A percentile compares a stretch with the other conserved stretches of the same genome.
Evolutionary conservation across 1,139 yeast species (phyloP).

Genomic region (Lodderomyces margitis): DNA sequence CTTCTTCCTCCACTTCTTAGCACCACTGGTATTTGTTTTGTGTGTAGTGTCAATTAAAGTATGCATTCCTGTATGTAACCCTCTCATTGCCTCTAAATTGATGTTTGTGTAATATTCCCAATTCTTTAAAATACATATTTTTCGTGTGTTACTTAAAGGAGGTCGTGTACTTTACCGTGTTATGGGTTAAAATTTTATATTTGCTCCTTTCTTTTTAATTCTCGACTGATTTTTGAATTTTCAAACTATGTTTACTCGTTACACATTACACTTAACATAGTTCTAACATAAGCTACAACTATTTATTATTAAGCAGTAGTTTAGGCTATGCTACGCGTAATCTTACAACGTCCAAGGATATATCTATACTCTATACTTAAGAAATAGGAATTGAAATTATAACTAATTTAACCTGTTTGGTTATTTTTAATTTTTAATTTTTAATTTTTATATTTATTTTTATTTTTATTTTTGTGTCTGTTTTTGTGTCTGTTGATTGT

Average conservation of each 20-base stretch:
- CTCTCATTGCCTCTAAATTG: neutral
- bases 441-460: neutral
- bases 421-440: neutral
- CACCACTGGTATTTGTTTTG: neutral
- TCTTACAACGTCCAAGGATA: too few species aligned
- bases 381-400: too few species aligned
- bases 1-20: too few species aligned
- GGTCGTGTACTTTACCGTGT: neutral
- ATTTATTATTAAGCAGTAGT: too few species aligned
- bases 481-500: neutral
- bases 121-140: neutral
- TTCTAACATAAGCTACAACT: too few species aligned
- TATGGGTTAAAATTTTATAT: neutral
- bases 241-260: too few species aligned
- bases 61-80: neutral
- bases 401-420: too few species aligned
- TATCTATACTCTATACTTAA: too few species aligned
- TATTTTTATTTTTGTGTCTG: neutral
- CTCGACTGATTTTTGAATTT: neutral
- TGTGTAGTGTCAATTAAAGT: neutral
- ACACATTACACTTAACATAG: too few species aligned
- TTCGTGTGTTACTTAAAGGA: neutral
- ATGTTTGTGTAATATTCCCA: constrained; percentile 1
- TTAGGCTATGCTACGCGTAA: too few species aligned
- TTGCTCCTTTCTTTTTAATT: neutral